Evolutionary conservation across 495 filamentous ascomycete species (phyloP), one percentile per base, ranked within the genome.

Genomic region (Xylaria scruposa): DNA sequence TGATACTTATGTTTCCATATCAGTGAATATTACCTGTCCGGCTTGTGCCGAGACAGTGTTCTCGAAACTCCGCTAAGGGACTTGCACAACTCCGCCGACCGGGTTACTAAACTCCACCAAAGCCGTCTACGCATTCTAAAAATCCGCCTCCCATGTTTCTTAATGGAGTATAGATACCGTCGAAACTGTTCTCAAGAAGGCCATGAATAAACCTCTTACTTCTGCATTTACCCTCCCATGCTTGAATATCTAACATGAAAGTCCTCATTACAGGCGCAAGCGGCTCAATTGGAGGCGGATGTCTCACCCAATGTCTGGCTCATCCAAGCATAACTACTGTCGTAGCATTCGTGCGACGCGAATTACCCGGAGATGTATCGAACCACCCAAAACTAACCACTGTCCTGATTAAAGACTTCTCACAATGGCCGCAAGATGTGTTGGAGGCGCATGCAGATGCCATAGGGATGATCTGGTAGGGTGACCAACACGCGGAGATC

Each of bases 181-280:
- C 4, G 12, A 56, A 17, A 31, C 26, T 56, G 31, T 3, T 56
- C 7, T 17, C 26, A 31, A 31, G 9, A 53, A 3, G 3, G 10
- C 12, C 26, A n/a, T 17, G 4, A 31, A 31, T 4, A n/a, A 38
- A 17, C 4, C 38, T 63, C 21, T 44, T 21, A 44, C 38, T 26
- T 17, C 36, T n/a, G 6, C 46, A 12, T 36, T 33, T 58, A 46
- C 15, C 29, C 6, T 29, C n/a, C 21, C 9, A 26, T 36, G 3
- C 33, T 1, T 42, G 2, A 46, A 8, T 49, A 26, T 46, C 56
- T 4, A 68, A 31, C 1, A 78, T 77, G 77, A 75, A 77, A 59
- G 65, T 78, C 47, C 75, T 78, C 12, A 62, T 78, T n/a, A 66
- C 72, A 29, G 77, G 77, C 21, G 70, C 66, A 21, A 78, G 75